Evolutionary conservation across 2,329 filamentous ascomycete species (phyloP), one percentile per base, ranked within the genome.

Genomic region (Paradendryphiella salina): DNA sequence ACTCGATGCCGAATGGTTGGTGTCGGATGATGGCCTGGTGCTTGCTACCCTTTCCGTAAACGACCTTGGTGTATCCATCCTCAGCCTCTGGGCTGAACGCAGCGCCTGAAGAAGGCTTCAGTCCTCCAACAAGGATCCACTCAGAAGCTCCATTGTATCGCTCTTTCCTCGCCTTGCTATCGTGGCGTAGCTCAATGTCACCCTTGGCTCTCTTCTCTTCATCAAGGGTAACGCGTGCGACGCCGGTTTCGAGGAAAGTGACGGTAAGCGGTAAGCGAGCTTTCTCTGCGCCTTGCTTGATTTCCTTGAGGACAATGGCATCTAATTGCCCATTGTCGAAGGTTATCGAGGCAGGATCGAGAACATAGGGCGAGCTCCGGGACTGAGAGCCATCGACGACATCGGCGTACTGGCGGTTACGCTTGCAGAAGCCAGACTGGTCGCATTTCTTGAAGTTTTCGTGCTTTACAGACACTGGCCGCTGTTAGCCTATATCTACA

Each of bases 391-490:
- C 77, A 37, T 83, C 76, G 56, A 86, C 90, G 57, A 83, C 79
- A 75, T 97, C 92, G 70, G 94, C 94, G 71, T 89, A 92, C 32
- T 84, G 88, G 72, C 94, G 86, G 76, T 97, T 97, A 60, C 94
- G 89, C 72, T 91, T 94, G 77, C 94, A 99, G 79, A 99, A 99
- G 66, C 94, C 94, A 4, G 93, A 94, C 72, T 99, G 93, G 61
- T 88, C 79, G 78, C 94, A 99, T 65, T 88, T 96, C 72, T 97
- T 99, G 82, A 97, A 99, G 73, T 96, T 92, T 66, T 96, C 86
- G 71, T 96, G 88, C 77, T 99, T 99, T 44, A 99, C 94, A 65
- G 84, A 81, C 59, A 83, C 91, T 96, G 61, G 7, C 9, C 23
- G 15, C 6, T 7, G 5, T 40, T 21, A 14, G 17, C 49, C 65